A percentile compares a stretch with the other conserved stretches of the same genome.
phyloP scores from a whole-genome alignment of 129 eudicot genomes.

The Deinandra increscens region DNA sequence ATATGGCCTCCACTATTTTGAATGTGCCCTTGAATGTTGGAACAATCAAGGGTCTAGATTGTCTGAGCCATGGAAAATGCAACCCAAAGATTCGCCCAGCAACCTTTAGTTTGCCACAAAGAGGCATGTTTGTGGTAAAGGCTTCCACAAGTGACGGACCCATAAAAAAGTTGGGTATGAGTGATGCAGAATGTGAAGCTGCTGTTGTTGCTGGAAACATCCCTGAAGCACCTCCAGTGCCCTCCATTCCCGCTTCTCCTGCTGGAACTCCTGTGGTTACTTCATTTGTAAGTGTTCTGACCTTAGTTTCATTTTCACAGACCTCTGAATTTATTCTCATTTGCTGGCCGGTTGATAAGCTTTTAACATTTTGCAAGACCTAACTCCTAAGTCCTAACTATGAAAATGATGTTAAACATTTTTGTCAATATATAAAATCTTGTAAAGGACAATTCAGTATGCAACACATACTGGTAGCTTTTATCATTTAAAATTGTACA shows the following conservation, averaged over 20 bases:
- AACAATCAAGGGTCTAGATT: slow-evolving; percentile 38
- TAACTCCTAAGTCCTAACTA: too few species aligned
- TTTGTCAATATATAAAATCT: not conserved
- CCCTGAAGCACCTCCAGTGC: slow-evolving; percentile 83
- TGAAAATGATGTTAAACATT: not conserved
- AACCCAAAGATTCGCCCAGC: slow-evolving; percentile 26
- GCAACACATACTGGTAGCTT: not conserved
- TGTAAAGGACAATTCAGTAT: not conserved
- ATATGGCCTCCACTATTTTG: slow-evolving; percentile 35
- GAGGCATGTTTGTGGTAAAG: slow-evolving; percentile 42
- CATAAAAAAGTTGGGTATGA: slow-evolving; percentile 49
- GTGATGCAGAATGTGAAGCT: slow-evolving; percentile 84
- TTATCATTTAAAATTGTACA: not conserved
- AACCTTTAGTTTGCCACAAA: not conserved
- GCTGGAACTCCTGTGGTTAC: slow-evolving; percentile 70
- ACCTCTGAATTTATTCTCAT: not conserved
- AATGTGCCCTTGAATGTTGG: slow-evolving; percentile 43
- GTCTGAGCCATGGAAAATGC: slow-evolving; percentile 19
- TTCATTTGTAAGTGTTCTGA: slow-evolving; percentile 51
- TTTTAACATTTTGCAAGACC: slow-evolving; percentile 6
- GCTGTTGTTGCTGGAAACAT: slow-evolving; percentile 81
- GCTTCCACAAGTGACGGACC: slow-evolving; percentile 45
- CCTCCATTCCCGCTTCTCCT: slow-evolving; percentile 67
- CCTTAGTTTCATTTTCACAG: slow-evolving; percentile 5
- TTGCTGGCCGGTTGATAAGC: not conserved